Evolutionary conservation across 2,329 filamentous ascomycete genomes (phyloP).

Genomic region (Balansia obtecta): DNA sequence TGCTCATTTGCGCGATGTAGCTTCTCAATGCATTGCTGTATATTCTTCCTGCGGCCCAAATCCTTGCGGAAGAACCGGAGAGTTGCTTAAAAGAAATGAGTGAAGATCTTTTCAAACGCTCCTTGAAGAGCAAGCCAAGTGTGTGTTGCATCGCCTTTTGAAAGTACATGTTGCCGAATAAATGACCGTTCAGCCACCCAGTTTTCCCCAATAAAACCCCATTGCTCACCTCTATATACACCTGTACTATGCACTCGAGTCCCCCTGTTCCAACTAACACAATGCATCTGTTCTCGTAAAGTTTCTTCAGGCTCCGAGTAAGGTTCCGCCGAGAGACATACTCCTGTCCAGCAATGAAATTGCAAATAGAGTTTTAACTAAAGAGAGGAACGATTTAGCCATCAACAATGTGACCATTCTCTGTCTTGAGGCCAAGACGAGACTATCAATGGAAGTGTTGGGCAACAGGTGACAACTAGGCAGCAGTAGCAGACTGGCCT

Average conservation of each 20-base stretch:
- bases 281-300: too few relatives aligned
- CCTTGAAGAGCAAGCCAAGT: background rate
- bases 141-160: background rate
- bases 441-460: background rate
- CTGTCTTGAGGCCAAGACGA: too few relatives aligned
- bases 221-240: background rate
- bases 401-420: too few relatives aligned
- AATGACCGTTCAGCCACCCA: background rate
- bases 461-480: background rate
- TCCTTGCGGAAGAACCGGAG: background rate
- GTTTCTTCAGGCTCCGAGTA: too few relatives aligned
- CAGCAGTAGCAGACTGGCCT: slow-evolving; percentile 16
- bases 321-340: too few relatives aligned
- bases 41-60: too few relatives aligned
- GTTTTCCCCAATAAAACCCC: background rate
- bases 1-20: too few relatives aligned
- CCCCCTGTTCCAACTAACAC: background rate
- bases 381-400: too few relatives aligned
- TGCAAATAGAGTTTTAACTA: too few relatives aligned
- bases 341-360: background rate
- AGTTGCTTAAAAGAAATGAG: background rate
- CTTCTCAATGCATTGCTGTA: too few relatives aligned
- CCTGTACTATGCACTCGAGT: background rate
- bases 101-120: background rate
- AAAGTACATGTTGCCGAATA: slow-evolving; percentile 1